These are phyloP conservation scores for Suillus ampliporus DNA, from an alignment of 768 basidiomycete species.

Conservation along the genomic window DNA sequence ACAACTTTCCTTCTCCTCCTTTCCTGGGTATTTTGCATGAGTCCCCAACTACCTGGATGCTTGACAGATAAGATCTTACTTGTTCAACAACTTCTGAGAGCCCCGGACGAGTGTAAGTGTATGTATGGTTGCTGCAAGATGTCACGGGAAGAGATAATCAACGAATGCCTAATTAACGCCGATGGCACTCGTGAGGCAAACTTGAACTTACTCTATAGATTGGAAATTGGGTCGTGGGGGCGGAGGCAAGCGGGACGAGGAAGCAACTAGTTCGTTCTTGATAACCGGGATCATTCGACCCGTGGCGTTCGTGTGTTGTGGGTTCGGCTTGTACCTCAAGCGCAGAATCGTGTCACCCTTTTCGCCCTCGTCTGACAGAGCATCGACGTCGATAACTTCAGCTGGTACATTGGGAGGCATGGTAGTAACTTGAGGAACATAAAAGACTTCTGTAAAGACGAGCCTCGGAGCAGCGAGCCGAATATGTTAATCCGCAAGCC, in stretches of 20 bases:
- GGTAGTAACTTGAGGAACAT: not conserved
- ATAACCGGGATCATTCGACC: constrained; percentile 25
- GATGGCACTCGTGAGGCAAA: constrained; percentile 10
- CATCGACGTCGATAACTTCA: constrained; percentile 35
- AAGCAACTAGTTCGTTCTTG: constrained; percentile 13
- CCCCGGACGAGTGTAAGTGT: not conserved
- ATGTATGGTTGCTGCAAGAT: constrained; percentile 6
- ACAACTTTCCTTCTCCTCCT: constrained; percentile 30
- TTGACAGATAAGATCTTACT: constrained; percentile 32
- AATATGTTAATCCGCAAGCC: not conserved
- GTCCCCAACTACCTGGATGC: constrained; percentile 17
- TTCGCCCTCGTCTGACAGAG: constrained; percentile 2
- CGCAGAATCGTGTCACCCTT: constrained; percentile 20
- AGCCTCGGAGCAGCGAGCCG: not conserved
- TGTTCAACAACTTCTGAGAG: constrained; percentile 16
- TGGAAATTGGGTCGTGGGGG: not conserved
- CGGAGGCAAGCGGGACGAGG: constrained; percentile 14
- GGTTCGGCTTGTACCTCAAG: constrained; percentile 22
- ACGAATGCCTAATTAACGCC: constrained; percentile 9
- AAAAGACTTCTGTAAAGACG: not conserved
- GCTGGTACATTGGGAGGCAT: not conserved
- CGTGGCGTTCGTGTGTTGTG: constrained; percentile 9
- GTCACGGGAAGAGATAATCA: constrained; percentile 3
- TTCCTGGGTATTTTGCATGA: not conserved
- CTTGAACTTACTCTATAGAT: constrained; percentile 1